Evolutionary conservation across 169 alveolate genomes (phyloP), one percentile per base, ranked within the genome.

Genomic region (Plasmodium vivax): DNA sequence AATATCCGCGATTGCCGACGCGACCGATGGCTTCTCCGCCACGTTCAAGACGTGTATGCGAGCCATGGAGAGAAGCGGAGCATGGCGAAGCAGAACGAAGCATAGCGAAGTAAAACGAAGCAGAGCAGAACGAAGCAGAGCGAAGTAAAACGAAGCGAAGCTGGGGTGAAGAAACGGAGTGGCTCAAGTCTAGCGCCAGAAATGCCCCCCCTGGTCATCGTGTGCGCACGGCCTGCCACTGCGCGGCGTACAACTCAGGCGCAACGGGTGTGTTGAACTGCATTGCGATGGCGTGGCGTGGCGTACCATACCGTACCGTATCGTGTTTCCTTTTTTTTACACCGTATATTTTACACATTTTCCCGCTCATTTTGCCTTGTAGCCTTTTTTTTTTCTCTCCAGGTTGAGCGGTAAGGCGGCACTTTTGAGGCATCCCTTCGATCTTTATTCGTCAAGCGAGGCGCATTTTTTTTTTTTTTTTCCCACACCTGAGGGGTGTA

Each of bases 21-120:
- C 99, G 56, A 99, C 99, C 27, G 99, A 99, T 23, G 99, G 99
- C 97, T 99, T 99, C 95, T 99, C 99, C 7, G 99, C 99, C 56
- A 99, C 99, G 99, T 99, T 99, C 94, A 99, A 94, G 30, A 99
- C 99, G n/a, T 92, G 82, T n/a, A 84, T 54, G 3, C 85, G 85
- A 16, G 83, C 93, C 93, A 87, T 87, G 41, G 27, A 23, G 27
- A 23, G 27, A 23, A 23, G 27, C 27, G 27, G 27, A 36, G 6
- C 16, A 19, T 51, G 3, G 8, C 1, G 62, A 23, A 51, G 62
- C 62, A 51, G 16, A 14, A 23, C 62, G 62, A 51, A 51, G 27
- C 62, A 23, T 23, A 23, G 23, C 62, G 62, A 14, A 51, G 16
- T 23, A 51, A 16, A 51, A 51, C 3, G 62, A 51, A 51, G 27